Base-by-base conservation (phyloP, 2,329 filamentous ascomycete species). In the Xylogone sp. region DNA sequence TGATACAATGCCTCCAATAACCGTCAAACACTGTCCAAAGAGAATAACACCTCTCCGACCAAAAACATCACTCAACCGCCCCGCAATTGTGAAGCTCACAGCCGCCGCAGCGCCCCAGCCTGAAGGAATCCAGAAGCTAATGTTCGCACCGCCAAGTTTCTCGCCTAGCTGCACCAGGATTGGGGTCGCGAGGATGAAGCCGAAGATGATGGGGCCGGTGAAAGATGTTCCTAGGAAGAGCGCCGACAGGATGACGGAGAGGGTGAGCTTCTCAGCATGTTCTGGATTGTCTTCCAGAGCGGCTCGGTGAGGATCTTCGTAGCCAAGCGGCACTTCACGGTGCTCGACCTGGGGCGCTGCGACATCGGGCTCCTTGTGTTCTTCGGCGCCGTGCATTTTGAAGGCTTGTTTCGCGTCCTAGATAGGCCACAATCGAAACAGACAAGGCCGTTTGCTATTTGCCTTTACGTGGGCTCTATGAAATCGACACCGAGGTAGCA, bases 1-100 rank as follows among this genome's bases (percentile, higher is more conserved):
- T 18, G 68, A 69, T 10, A 74, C 55, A 49, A 72, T 67, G 46
- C 63, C 67, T 10, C 71, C 70, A 24, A 70, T 46, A 21, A 71
- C 59, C 1, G 64, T 63, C 8, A 74, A 62, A 1, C 60, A 13
- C 3, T 62, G 65, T 7, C 63, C 67, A 42, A 58, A 58, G 24
- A 75, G 60, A 4, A 71, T 66, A 52, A 71, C 66, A 65, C 68
- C 71, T 54, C 71, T 66, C 27, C 71, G 66, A 13, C 73, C 72
- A 49, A 71, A 74, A 22, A 74, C 63, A 58, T 75, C 70, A 3
- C 65, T 68, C 1, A 75, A 59, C 5, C 72, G 67, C 18, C 72
- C 73, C 19, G 70, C 63, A n/a, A 75, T 62, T 50, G 71, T 62
- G 55, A 71, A 71, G 20, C 68, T 67, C 43, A 72, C 63, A 45